Percentiles rank a stretch among this genome's conserved stretches.
These are phyloP conservation scores for Mortierella alpina DNA, from an alignment of 192 early-diverging fungal genomes.

Conservation along the genomic window DNA sequence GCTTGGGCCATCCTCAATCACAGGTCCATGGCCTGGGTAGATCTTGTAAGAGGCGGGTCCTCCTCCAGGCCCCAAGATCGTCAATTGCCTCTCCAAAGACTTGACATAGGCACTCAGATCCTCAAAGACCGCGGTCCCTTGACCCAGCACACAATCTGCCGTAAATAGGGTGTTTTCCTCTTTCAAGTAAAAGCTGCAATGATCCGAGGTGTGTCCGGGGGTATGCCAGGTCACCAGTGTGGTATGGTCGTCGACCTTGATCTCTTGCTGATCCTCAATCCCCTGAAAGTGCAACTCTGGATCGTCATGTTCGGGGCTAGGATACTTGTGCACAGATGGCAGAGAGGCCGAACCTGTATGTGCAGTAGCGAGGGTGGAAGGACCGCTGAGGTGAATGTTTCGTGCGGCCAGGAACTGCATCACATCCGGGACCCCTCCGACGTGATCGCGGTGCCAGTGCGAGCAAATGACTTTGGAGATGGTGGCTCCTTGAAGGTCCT, in stretches of 20 bases:
- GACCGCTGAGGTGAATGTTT: slow-evolving; percentile 21
- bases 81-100: slow-evolving; percentile 66
- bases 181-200: slow-evolving; percentile 75
- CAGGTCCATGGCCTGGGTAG: slow-evolving; percentile 83
- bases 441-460: slow-evolving; percentile 86
- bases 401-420: slow-evolving; percentile 26
- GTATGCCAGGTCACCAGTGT: slow-evolving; percentile 75
- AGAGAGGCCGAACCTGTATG: slow-evolving; percentile 7
- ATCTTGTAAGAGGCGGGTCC: slow-evolving; percentile 18
- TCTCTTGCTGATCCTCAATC: slow-evolving; percentile 67
- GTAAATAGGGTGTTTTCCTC: slow-evolving; percentile 78
- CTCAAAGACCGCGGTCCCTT: slow-evolving; percentile 85
- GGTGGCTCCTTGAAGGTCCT: slow-evolving; percentile 54
- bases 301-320: slow-evolving; percentile 38
- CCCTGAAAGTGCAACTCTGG: slow-evolving; percentile 42
- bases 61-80: neutral
- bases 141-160: slow-evolving; percentile 86
- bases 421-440: slow-evolving; percentile 71
- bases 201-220: slow-evolving; percentile 87
- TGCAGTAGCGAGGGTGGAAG: slow-evolving; percentile 17
- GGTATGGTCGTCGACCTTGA: slow-evolving; percentile 68
- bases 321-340: slow-evolving; percentile 29
- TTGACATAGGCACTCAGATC: slow-evolving; percentile 76
- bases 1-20: slow-evolving; percentile 70
- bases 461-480: slow-evolving; percentile 81